These are phyloP conservation scores for Posidonia oceanica DNA, from an alignment of 116 monocot species.

Conservation along the genomic window DNA sequence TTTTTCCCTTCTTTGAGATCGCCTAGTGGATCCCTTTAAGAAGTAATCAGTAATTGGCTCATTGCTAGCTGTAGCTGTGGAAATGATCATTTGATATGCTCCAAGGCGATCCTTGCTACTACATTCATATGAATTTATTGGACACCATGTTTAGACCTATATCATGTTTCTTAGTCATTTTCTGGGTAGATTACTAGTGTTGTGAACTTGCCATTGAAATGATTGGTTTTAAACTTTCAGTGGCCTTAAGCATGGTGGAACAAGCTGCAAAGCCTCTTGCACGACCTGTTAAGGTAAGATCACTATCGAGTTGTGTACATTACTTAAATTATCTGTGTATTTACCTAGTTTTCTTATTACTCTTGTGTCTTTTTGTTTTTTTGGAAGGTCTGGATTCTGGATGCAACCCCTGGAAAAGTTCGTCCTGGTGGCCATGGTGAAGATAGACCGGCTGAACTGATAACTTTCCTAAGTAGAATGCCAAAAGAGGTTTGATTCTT, in stretches of 20 bases:
- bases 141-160: too few species aligned
- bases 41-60: too few species aligned
- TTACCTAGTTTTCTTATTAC: background rate
- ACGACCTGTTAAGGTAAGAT: conserved; percentile 77
- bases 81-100: too few species aligned
- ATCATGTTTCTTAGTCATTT: too few species aligned
- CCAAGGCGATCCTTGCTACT: too few species aligned
- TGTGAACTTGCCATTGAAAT: background rate
- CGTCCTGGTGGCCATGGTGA: conserved; percentile 83
- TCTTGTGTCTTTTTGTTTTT: background rate
- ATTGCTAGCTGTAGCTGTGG: too few species aligned
- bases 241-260: conserved; percentile 92
- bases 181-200: too few species aligned
- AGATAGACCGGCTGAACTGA: conserved; percentile 90
- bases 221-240: conserved; percentile 20
- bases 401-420: conserved; percentile 91
- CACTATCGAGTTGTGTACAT: background rate
- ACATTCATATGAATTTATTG: too few species aligned
- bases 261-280: conserved; percentile 99
- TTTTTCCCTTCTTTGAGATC: too few species aligned
- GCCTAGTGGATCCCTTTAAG: too few species aligned
- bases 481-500: conserved; percentile 40
- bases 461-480: conserved; percentile 55
- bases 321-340: background rate
- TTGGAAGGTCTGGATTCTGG: conserved; percentile 84